Base-by-base conservation (phyloP, 2,329 filamentous ascomycete genomes). In the Trichoderma arundinaceum region DNA sequence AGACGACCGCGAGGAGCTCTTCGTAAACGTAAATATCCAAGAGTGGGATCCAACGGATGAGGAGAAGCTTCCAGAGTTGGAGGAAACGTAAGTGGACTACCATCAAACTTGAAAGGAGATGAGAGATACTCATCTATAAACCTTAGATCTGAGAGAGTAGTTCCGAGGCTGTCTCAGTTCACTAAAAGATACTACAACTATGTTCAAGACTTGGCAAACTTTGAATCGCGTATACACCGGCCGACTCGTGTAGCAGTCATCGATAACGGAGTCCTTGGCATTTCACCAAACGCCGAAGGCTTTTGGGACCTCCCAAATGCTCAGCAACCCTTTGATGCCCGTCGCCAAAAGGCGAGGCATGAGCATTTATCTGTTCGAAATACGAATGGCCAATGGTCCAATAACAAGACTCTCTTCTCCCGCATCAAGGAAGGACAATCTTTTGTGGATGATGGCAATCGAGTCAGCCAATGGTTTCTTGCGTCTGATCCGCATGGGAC, bases 211-310 rank as follows among this genome's bases (percentile, higher is more conserved):
- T 4, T 28, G 22, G 2, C 9, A 17, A 28, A 28, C 4, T 1
- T 17, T 33, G n/a, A 3, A 17, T 5, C 32, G 32, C 4, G 2
- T 15, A 9, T 4, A 35, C 48, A 32, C 56, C 43, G 43, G 1
- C 46, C 59, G 13, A 52, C 7, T 7, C 44, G 48, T 10, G 28
- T 62, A 33, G 59, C 48, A 17, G 15, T 62, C 4, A 62, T 62
- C 10, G 59, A 62, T n/a, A 54, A 53, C 22, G 59, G 59, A 3
- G 44, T 62, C 9, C 28, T 62, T 8, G 32, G 39, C 17, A 54
- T 62, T 32, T 32, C 38, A 10, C 48, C 28, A 10, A 32, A n/a
- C 6, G n/a, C 39, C 5, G 38, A 62, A 10, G 15, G 13, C 4
- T 15, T 13, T 7, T n/a, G 8, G 15, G 53, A n/a, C 32, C 5